Conservation (phyloP, 1,284 basidiomycete species). For the Heterobasidion occidentale region DNA sequence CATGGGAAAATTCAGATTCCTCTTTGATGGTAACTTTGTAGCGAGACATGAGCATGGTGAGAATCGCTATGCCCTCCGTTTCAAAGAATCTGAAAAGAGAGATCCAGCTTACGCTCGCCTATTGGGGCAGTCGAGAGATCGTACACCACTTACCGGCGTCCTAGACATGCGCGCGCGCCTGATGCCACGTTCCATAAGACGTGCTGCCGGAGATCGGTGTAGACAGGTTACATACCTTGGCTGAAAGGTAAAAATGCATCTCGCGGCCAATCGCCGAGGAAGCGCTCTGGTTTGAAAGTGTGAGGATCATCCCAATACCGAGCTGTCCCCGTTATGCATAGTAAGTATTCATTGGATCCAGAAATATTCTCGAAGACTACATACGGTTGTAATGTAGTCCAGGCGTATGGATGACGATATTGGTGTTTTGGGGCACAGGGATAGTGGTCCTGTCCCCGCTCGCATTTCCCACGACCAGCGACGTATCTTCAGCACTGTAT, state of each 20-base stretch:
- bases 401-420: slow-evolving; percentile 2
- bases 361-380: background rate
- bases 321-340: slow-evolving; percentile 21
- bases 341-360: too few relatives aligned
- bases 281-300: slow-evolving; percentile 43
- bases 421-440: slow-evolving; percentile 34
- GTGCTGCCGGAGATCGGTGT: background rate
- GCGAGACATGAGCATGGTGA: slow-evolving; percentile 36
- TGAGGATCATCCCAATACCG: slow-evolving; percentile 45
- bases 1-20: slow-evolving; percentile 37
- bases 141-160: slow-evolving; percentile 31
- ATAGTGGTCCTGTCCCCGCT: slow-evolving; percentile 29
- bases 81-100: slow-evolving; percentile 16
- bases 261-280: slow-evolving; percentile 38
- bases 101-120: background rate
- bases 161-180: slow-evolving; percentile 36
- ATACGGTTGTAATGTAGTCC: slow-evolving; percentile 28
- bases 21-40: slow-evolving; percentile 45
- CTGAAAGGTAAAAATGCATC: slow-evolving; percentile 49
- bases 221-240: slow-evolving; percentile 26
- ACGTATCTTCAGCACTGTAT: slow-evolving; percentile 35
- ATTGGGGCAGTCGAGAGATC: background rate
- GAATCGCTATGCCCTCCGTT: slow-evolving; percentile 30
- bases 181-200: background rate
- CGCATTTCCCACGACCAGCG: slow-evolving; percentile 24